Evolutionary conservation across 345 rosid species (phyloP).

Genomic region (Bruguiera gymnorhiza): DNA sequence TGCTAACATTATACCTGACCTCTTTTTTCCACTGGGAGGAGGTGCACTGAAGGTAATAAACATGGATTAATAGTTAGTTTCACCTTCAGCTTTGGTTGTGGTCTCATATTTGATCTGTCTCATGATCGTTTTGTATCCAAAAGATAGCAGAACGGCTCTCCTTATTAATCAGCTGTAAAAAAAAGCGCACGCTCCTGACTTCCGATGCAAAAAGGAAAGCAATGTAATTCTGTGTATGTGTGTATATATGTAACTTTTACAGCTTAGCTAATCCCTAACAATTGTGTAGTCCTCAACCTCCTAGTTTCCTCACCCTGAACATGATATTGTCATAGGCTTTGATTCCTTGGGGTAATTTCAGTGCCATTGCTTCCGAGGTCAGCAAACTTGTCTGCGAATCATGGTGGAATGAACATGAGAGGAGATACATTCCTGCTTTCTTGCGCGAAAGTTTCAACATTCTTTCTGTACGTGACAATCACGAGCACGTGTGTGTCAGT

Average conservation of each 20-base stretch:
- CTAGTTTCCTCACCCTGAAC: slow-evolving; percentile 8
- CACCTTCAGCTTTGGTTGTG: slow-evolving; percentile 29
- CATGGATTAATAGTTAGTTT: slow-evolving; percentile 26
- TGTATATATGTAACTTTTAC: slow-evolving; percentile 32
- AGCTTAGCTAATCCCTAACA: slow-evolving; percentile 19
- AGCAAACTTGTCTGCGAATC: not conserved
- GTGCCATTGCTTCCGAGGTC: not conserved
- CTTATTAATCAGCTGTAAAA: slow-evolving; percentile 33
- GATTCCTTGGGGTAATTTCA: not conserved
- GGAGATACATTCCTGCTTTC: not conserved
- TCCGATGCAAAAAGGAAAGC: slow-evolving; percentile 32
- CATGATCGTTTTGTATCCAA: slow-evolving; percentile 16
- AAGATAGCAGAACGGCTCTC: slow-evolving; percentile 21
- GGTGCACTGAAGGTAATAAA: slow-evolving; percentile 38
- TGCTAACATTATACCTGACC: slow-evolving; percentile 51
- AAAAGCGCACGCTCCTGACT: slow-evolving; percentile 8
- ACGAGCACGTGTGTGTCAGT: not conserved
- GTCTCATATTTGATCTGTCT: slow-evolving; percentile 16
- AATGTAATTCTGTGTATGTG: slow-evolving; percentile 36
- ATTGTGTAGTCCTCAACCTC: slow-evolving; percentile 10
- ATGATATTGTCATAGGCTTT: slow-evolving; percentile 10
- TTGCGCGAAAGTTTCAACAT: no score
- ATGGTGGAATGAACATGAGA: not conserved
- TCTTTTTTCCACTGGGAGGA: slow-evolving; percentile 32
- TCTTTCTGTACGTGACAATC: not conserved